These are phyloP conservation scores for Amanita exitialis DNA, from an alignment of 768 basidiomycete species.

Conservation along the genomic window DNA sequence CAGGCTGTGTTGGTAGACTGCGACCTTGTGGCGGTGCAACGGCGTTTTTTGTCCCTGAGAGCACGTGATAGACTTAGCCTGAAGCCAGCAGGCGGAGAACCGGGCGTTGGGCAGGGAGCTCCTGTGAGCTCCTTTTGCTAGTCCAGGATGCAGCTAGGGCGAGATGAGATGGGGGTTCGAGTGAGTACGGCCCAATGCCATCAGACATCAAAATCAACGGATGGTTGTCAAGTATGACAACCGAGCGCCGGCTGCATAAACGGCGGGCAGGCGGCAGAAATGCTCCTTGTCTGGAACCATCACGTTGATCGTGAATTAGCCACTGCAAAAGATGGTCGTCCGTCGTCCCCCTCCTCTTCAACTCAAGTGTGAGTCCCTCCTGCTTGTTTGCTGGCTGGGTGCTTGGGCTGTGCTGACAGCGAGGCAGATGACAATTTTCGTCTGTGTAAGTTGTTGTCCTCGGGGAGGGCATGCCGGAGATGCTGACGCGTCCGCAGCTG, in stretches of 20 bases:
- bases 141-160: too few relatives aligned
- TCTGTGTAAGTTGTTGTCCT: not conserved
- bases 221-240: slow-evolving; percentile 2
- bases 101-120: too few relatives aligned
- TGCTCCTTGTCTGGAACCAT: slow-evolving; percentile 31
- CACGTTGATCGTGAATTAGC: slow-evolving; percentile 8
- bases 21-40: not conserved
- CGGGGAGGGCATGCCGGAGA: not conserved
- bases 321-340: not conserved
- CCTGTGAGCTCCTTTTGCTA: too few relatives aligned
- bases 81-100: too few relatives aligned
- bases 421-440: slow-evolving; percentile 25
- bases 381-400: not conserved
- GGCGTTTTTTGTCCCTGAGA: not conserved
- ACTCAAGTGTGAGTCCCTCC: slow-evolving; percentile 24
- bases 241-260: slow-evolving; percentile 1
- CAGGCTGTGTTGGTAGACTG: not conserved
- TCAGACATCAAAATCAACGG: not conserved
- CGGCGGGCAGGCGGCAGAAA: slow-evolving; percentile 7
- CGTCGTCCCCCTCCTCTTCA: slow-evolving; percentile 30
- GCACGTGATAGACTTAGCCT: not conserved
- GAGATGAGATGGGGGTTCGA: not conserved
- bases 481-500: not conserved
- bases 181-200: too few relatives aligned
- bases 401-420: not conserved